Evolutionary conservation across 2,329 filamentous ascomycete genomes (phyloP).

Genomic region (Dactylella cylindrospora): DNA sequence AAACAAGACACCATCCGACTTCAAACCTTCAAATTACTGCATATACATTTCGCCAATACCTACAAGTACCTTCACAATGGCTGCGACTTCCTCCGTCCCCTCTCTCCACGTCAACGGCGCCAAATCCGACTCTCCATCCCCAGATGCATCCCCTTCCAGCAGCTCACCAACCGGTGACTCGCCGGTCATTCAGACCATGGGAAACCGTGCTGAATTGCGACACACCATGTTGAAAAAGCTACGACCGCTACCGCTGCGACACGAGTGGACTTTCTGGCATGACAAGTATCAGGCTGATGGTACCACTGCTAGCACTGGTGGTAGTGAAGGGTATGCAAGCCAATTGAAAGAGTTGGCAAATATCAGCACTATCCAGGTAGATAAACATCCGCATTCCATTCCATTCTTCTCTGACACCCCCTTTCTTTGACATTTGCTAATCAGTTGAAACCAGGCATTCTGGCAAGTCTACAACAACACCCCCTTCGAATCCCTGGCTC

Average conservation of each 20-base stretch:
- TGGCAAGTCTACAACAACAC: slow-evolving; percentile 82
- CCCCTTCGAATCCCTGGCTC: slow-evolving; percentile 72
- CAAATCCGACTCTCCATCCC: slow-evolving; percentile 23
- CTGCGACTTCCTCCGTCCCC: slow-evolving; percentile 40
- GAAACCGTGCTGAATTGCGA: slow-evolving; percentile 50
- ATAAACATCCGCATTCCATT: not conserved
- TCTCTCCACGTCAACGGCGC: slow-evolving; percentile 47
- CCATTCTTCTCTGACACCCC: not conserved
- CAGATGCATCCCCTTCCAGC: slow-evolving; percentile 4
- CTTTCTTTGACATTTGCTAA: not conserved
- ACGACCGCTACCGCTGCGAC: slow-evolving; percentile 55
- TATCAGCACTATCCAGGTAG: slow-evolving; percentile 49
- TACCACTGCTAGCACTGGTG: slow-evolving; percentile 2
- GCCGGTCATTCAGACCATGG: slow-evolving; percentile 45
- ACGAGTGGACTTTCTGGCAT: slow-evolving; percentile 57
- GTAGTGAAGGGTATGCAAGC: slow-evolving; percentile 47
- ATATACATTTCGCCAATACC: not conserved
- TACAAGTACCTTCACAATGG: slow-evolving; percentile 8
- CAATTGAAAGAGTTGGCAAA: slow-evolving; percentile 48
- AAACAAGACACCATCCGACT: too few species aligned
- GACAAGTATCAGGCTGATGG: slow-evolving; percentile 52
- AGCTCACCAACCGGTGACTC: slow-evolving; percentile 50
- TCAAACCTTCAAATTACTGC: not conserved
- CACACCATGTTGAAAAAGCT: slow-evolving; percentile 55
- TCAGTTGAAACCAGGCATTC: slow-evolving; percentile 65